These are phyloP conservation scores for Globisporangium nagaii DNA, from an alignment of 352 stramenopile species.

Conservation along the genomic window DNA sequence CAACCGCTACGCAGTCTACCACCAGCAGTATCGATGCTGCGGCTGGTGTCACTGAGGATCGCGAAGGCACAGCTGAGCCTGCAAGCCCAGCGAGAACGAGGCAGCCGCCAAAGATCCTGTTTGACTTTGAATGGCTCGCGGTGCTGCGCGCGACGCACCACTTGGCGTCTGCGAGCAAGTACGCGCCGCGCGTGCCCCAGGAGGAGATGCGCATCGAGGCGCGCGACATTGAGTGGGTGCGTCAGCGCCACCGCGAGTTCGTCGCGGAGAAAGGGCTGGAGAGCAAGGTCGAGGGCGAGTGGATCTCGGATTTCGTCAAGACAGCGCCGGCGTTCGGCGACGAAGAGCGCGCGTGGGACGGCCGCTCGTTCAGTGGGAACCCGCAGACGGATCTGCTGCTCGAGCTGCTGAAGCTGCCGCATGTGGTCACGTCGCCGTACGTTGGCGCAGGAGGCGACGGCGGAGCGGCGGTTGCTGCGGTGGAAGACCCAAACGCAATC, in stretches of 20 bases:
- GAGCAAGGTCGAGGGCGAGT: constrained; percentile 46
- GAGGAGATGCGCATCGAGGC: constrained; percentile 73
- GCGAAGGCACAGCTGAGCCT: not conserved
- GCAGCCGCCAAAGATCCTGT: constrained; percentile 68
- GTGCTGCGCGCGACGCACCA: constrained; percentile 91
- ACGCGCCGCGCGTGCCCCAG: constrained; percentile 59
- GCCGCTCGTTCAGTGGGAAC: constrained; percentile 65
- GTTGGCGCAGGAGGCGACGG: not conserved
- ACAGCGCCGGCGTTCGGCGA: constrained; percentile 63
- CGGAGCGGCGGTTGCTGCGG: not conserved
- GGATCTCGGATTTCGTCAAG: constrained; percentile 76
- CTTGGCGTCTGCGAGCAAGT: constrained; percentile 64
- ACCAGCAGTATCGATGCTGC: not conserved
- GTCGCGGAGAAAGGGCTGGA: constrained; percentile 41
- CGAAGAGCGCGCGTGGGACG: constrained; percentile 18
- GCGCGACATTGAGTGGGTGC: constrained; percentile 77
- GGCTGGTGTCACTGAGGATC: not conserved
- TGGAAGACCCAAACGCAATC: constrained; percentile 56
- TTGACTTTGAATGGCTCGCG: constrained; percentile 94
- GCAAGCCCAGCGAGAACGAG: constrained; percentile 8
- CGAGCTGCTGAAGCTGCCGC: constrained; percentile 88
- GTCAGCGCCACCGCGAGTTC: constrained; percentile 40
- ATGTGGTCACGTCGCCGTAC: constrained; percentile 93
- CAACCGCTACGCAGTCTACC: not conserved
- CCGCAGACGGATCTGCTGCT: constrained; percentile 95